Conservation (phyloP, 192 early-diverging fungal genomes). For the Obelidium mucronatum region DNA sequence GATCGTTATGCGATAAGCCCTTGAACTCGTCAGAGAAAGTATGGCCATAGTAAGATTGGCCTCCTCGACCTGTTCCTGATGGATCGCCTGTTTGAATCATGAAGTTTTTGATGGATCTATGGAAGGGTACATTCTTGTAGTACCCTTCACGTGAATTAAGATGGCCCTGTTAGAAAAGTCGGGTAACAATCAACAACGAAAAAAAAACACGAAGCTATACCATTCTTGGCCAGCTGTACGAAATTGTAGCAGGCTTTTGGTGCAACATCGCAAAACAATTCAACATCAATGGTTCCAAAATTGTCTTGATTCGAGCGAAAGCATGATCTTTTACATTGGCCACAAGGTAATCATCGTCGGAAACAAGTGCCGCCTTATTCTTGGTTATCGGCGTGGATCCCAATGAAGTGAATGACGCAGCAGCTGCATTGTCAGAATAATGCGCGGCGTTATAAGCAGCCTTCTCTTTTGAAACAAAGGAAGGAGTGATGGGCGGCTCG, state of each 20-base stretch:
- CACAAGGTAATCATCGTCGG: conserved; percentile 92
- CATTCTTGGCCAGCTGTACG: conserved; percentile 79
- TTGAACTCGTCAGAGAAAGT: conserved; percentile 61
- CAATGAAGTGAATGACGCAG: conserved; percentile 89
- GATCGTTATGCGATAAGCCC: conserved; percentile 75
- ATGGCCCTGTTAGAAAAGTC: no score
- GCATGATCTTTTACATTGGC: conserved; percentile 79
- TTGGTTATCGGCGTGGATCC: conserved; percentile 73
- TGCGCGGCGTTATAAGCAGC: conserved; percentile 79
- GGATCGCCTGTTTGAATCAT: conserved; percentile 66
- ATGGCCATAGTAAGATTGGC: conserved; percentile 54
- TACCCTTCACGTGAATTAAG: no score
- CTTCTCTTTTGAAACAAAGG: conserved; percentile 54
- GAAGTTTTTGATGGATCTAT: conserved; percentile 70
- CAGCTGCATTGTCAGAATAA: conserved; percentile 79
- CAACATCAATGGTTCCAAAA: conserved; percentile 81
- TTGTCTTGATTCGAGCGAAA: conserved; percentile 82
- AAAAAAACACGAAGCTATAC: conserved; percentile 10
- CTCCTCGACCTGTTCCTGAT: conserved; percentile 60
- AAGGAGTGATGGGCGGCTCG: conserved; percentile 44
- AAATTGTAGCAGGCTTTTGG: conserved; percentile 95
- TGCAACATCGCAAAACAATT: conserved; percentile 77
- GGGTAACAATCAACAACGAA: no score
- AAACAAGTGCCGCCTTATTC: conserved; percentile 73
- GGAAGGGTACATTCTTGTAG: conserved; percentile 85